Evolutionary conservation across 257 asterid genomes (phyloP), one percentile per base, ranked within the genome.

Genomic region (Paraleonurus japonicus): DNA sequence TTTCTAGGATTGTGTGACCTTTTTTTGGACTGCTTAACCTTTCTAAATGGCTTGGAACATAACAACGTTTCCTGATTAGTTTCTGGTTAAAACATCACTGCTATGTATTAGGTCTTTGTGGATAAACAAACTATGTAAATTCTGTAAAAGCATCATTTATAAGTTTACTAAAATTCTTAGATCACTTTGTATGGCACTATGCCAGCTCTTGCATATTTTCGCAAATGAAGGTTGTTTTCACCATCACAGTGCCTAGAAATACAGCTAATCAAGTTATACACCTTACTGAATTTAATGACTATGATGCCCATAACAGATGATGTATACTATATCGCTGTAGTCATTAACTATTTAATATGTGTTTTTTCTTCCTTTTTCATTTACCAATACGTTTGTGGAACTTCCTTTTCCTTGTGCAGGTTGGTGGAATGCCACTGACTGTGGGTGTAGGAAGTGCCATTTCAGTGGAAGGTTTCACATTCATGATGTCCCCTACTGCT

Each of bases 381-480:
- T 70, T 28, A 54, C 50, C 7, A 9, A 45, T 33, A 47, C 55
- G 65, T 19, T 61, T 35, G 57, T 23, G 55, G 24, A 17, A 33
- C 27, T 68, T 66, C 47, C 64, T 51, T 51, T 64, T 68, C 65
- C 68, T n/a, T 67, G 65, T 75, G 77, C 87, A 93, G 97, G 96
- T 93, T 53, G 85, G 78, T 78, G 97, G 90, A 77, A 85, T 84
- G 92, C 97, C 98, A 67, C 20, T 90, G 76, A 93, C 97, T 76
- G 88, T 93, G 68, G 92, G 89, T 61, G 96, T 90, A 53, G 98
- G 98, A 85, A 90, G 87, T 84, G 35, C 86, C 66, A 63, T 89
- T 57, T 86, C 96, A 62, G 89, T 81, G 78, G 95, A 84, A 62
- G 98, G 98, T 59, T 93, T 87, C 78, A 90, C 92, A 50, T 81